These are phyloP conservation scores for Porodaedalea pini DNA, from an alignment of 1,284 basidiomycete genomes.

Conservation along the genomic window DNA sequence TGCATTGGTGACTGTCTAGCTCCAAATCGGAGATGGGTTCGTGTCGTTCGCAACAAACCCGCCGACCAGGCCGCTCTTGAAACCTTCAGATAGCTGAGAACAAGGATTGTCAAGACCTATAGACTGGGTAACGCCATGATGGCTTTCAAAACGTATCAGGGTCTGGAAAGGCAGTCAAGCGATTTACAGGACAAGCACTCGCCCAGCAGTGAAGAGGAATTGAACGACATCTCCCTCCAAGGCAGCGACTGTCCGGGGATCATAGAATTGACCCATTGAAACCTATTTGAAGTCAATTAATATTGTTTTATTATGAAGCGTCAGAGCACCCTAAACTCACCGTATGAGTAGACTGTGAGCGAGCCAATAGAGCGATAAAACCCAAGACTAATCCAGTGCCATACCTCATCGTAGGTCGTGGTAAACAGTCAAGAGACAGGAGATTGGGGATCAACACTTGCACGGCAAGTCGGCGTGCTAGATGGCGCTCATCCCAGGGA, in stretches of 20 bases:
- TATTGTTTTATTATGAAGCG: not conserved
- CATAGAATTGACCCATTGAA: slow-evolving; percentile 9
- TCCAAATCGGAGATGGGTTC: slow-evolving; percentile 12
- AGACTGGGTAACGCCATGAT: slow-evolving; percentile 16
- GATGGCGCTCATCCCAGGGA: not conserved
- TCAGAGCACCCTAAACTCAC: not conserved
- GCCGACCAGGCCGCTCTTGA: slow-evolving; percentile 11
- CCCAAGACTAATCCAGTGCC: not conserved
- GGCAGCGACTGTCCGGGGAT: slow-evolving; percentile 1
- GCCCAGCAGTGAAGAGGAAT: slow-evolving; percentile 6
- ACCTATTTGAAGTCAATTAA: not conserved
- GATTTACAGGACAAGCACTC: not conserved
- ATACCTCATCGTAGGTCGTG: not conserved
- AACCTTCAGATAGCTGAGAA: slow-evolving; percentile 8
- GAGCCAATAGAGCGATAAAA: not conserved
- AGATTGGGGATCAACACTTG: not conserved
- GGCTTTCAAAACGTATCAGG: not conserved
- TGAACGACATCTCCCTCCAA: slow-evolving; percentile 3
- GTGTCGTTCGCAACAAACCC: slow-evolving; percentile 6
- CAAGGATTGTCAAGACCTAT: slow-evolving; percentile 6
- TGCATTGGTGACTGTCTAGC: slow-evolving; percentile 13
- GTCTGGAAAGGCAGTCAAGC: too few species aligned
- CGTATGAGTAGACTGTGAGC: slow-evolving; percentile 1
- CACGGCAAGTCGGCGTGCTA: not conserved
- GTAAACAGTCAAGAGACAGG: not conserved